These are phyloP conservation scores for Cryptosporidium sp. DNA, from an alignment of 169 alveolate species.

Conservation along the genomic window DNA sequence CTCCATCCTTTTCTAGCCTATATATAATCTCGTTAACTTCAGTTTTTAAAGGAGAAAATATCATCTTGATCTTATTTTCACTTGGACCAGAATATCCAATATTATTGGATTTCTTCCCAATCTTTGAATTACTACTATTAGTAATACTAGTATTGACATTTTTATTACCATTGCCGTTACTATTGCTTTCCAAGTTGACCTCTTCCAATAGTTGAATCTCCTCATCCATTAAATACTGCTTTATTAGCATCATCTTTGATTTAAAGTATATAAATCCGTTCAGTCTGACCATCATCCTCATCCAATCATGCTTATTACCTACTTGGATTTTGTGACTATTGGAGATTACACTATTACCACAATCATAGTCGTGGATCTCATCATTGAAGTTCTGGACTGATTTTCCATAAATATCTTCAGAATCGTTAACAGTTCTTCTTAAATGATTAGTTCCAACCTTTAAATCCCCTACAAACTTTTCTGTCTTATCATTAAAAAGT, in stretches of 20 bases:
- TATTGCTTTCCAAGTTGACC: not conserved
- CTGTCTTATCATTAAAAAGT: conserved; percentile 54
- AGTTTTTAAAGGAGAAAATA: conserved; percentile 35
- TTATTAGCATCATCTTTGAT: conserved; percentile 32
- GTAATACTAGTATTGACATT: no score
- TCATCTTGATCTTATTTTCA: conserved; percentile 36
- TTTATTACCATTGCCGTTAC: no score
- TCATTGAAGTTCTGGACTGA: not conserved
- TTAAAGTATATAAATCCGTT: conserved; percentile 34
- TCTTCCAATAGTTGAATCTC: conserved; percentile 10
- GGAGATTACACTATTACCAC: not conserved
- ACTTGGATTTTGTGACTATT: not conserved
- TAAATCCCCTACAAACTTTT: conserved; percentile 19
- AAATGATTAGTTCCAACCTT: not conserved
- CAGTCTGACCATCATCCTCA: not conserved
- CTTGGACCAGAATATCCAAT: conserved; percentile 67
- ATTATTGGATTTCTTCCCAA: conserved; percentile 21
- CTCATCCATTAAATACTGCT: conserved; percentile 25
- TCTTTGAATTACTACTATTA: not conserved
- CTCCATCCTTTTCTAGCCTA: conserved; percentile 12
- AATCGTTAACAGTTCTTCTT: not conserved
- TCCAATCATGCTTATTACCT: conserved; percentile 17
- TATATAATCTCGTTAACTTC: conserved; percentile 28
- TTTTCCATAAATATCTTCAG: not conserved
- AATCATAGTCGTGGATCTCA: not conserved